Base-by-base conservation (phyloP, 306 rosid species). In the Purshia tridentata region DNA sequence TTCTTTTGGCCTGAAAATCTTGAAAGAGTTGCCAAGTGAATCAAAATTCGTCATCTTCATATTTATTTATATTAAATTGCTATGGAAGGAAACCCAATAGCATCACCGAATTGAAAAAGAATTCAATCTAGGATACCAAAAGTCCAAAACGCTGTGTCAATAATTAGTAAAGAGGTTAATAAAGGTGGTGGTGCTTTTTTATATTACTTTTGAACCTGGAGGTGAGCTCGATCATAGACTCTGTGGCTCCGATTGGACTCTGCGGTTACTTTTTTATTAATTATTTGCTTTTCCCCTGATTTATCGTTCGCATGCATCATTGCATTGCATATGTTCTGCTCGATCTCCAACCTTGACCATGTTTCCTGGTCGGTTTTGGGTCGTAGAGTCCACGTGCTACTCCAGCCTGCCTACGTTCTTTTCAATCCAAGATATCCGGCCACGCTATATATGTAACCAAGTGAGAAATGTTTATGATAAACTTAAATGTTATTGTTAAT, bases 311-410 rank as follows among this genome's bases (percentile, higher is more conserved):
- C 50, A 63, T 63, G 50, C 35, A 29, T 29, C 2, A 29, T 29
- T 29, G 35, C 35, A 63, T 63, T 63, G 68, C 14, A 47, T 1
- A 3, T 47, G 18, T 29, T 58, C 35, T 29, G 35, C 35, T 29
- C 35, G 35, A 29, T 29, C 35, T 58, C 41, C 6, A 58, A 29
- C 11, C 42, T 6, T 44, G 65, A 60, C 20, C 14, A 35, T 35
- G 14, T 14, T 58, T 23, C 45, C 35, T 13, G 65, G 65, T 59
- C 65, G n/a, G 65, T 29, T 23, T 57, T 23, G 63, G 65, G 65
- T 59, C 37, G 9, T 29, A 13, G 18, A 22, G 2, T 14, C 65
- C 65, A 59, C 45, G 65, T 59, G 65, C 45, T 58, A 18, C 15
- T 35, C 42, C 64, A 60, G 65, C 65, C 65, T 61, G 45, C 39